Evolutionary conservation across 495 filamentous ascomycete species (phyloP).

Genomic region (Trichodelitschia bisporula): DNA sequence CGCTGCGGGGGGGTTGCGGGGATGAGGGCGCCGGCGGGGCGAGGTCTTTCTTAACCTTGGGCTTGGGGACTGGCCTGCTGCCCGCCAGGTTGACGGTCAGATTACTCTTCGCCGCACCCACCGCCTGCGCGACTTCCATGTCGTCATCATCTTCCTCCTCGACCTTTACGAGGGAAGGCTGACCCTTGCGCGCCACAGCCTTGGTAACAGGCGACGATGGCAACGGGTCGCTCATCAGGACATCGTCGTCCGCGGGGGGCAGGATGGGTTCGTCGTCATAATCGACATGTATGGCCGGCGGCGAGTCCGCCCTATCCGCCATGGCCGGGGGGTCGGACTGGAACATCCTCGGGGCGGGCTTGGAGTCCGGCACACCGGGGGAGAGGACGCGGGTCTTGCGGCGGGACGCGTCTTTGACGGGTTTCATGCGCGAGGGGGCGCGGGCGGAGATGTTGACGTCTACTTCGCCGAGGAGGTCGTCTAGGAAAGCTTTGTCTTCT

Average conservation of each 20-base stretch:
- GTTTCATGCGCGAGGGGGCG: slow-evolving; percentile 27
- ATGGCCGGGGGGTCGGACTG: slow-evolving; percentile 21
- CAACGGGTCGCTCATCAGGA: slow-evolving; percentile 55
- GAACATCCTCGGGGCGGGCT: slow-evolving; percentile 16
- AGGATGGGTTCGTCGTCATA: slow-evolving; percentile 28
- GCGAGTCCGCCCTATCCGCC: slow-evolving; percentile 10
- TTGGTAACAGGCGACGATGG: slow-evolving; percentile 76
- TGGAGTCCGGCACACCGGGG: slow-evolving; percentile 30
- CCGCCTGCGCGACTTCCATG: slow-evolving; percentile 60
- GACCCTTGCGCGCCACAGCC: slow-evolving; percentile 47
- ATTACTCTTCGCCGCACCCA: slow-evolving; percentile 32
- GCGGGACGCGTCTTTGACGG: slow-evolving; percentile 45
- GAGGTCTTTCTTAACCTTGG: too few relatives aligned
- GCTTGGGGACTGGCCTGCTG: slow-evolving; percentile 52
- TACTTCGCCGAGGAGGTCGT: slow-evolving; percentile 65
- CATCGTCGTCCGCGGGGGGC: slow-evolving; percentile 37
- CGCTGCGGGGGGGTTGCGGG: slow-evolving; percentile 50
- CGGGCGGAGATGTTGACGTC: slow-evolving; percentile 52
- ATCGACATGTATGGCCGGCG: slow-evolving; percentile 16
- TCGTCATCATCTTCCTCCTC: slow-evolving; percentile 49
- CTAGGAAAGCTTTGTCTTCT: slow-evolving; percentile 70
- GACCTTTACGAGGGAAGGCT: slow-evolving; percentile 24
- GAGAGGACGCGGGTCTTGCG: slow-evolving; percentile 61
- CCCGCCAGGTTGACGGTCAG: slow-evolving; percentile 55
- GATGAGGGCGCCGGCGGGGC: slow-evolving; percentile 27